phyloP scores from a whole-genome alignment of 2,329 filamentous ascomycete genomes.

The Ceratocystis destructans region DNA sequence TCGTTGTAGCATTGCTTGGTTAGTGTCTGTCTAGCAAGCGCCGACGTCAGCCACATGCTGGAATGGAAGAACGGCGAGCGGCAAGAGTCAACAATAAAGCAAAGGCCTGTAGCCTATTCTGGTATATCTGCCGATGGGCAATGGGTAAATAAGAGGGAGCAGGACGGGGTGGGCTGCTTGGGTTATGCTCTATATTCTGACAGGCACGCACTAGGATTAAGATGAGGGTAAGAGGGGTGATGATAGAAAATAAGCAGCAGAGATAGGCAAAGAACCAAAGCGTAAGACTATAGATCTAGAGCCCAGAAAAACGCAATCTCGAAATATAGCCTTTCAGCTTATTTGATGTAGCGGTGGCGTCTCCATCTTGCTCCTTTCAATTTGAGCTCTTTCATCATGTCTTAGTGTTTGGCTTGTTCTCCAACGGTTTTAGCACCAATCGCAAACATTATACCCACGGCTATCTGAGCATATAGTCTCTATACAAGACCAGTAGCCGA shows the following conservation, averaged over 20 bases:
- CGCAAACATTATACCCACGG: no score
- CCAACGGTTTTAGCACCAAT: no score
- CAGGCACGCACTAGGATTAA: not conserved
- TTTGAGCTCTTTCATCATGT: no score
- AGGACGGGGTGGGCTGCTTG: not conserved
- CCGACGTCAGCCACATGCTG: not conserved
- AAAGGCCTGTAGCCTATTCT: not conserved
- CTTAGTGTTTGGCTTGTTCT: no score
- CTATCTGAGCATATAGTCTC: no score
- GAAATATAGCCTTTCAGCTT: no score
- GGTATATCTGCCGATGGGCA: not conserved
- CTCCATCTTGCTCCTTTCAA: no score
- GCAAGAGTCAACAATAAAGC: not conserved
- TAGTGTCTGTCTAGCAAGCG: not conserved
- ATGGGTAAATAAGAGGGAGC: not conserved
- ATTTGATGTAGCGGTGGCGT: no score
- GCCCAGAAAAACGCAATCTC: no score
- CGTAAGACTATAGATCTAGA: not conserved
- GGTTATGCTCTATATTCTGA: not conserved
- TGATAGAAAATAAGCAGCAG: not conserved
- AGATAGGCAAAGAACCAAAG: not conserved
- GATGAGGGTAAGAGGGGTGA: not conserved
- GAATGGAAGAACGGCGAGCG: not conserved
- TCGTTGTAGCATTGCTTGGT: not conserved
- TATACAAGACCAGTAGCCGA: not conserved